Evolutionary conservation across 495 filamentous ascomycete species (phyloP).

Genomic region (Tuber calosporum): DNA sequence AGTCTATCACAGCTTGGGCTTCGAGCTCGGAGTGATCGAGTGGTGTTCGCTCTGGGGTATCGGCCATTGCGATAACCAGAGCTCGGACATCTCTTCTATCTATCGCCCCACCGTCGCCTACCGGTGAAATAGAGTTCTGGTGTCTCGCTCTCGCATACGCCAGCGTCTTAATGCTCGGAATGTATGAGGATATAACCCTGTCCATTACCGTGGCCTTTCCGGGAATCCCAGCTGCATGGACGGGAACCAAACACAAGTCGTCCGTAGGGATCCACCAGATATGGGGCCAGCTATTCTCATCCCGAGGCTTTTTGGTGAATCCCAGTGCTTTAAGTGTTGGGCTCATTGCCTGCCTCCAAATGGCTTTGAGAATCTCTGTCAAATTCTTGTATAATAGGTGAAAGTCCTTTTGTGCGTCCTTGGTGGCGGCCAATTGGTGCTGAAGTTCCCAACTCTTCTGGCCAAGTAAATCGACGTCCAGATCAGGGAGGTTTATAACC

Average conservation of each 20-base stretch:
- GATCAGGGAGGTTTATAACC: background rate
- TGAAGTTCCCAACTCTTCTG: background rate
- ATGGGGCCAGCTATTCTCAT: conserved; percentile 7
- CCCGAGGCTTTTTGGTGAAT: background rate
- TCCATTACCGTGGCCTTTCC: conserved; percentile 2
- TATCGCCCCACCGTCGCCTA: background rate
- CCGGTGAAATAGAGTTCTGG: background rate
- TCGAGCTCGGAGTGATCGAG: conserved; percentile 1
- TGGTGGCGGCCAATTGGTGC: background rate
- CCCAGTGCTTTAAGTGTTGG: conserved; percentile 3
- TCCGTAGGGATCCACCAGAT: conserved; percentile 18
- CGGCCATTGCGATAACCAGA: conserved; percentile 10
- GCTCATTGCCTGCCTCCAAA: background rate
- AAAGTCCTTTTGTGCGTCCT: background rate
- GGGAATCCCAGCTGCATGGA: conserved; percentile 7
- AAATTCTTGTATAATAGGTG: background rate
- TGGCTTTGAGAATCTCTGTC: background rate
- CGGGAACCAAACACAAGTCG: conserved; percentile 1
- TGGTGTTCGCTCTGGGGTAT: conserved; percentile 2
- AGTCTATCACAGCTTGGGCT: background rate
- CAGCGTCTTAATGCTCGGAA: background rate
- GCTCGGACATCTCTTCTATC: background rate
- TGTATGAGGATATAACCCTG: conserved; percentile 12
- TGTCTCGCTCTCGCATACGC: background rate
- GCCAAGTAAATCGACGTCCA: background rate